Evolutionary conservation across 805 yeast genomes (phyloP), one percentile per base, ranked within the genome.

Genomic region (Pichia phayaonensis): DNA sequence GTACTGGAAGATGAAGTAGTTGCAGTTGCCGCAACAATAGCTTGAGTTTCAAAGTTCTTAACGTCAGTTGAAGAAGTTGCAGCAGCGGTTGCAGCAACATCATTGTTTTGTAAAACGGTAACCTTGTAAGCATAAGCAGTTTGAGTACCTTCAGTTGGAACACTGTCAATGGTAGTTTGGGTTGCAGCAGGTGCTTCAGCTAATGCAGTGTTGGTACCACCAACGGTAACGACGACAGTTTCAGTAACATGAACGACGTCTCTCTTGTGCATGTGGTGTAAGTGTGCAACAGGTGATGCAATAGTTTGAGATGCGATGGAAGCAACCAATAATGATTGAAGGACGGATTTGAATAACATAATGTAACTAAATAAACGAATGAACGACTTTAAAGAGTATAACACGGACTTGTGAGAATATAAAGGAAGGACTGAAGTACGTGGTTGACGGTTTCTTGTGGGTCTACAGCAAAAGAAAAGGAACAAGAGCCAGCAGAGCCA

Each of bases 271-370:
- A 68, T 67, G 62, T 76, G 77, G 68, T 84, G 89, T 56, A 73
- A 77, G 59, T 79, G 84, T 51, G 72, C 74, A 49, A 78, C 70
- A 52, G 89, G 88, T 49, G 77, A 79, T 54, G 87, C 84, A 40
- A 75, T 53, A 46, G 76, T 74, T 47, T 77, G 65, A 59, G 77
- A 76, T 53, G 75, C 66, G 49, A 80, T 62, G 48, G 83, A 78
- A 44, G 72, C 66, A 18, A 50, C 27, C n/a, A 43, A 47, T 3
- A 50, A 22, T 2, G 56, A 52, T 71, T 71, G 73, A 60, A 79
- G 61, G 62, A 81, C 56, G 50, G 51, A 53, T 38, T 56, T 60
- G 52, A 66, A 59, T 52, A 60, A 60, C 69, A 63, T 61, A 7
- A 5, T 44, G 21, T 42, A 40, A 20, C 21, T 24, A 31, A 48